These are phyloP conservation scores for Ceratonia siliqua DNA, from an alignment of 306 rosid species.

Conservation along the genomic window DNA sequence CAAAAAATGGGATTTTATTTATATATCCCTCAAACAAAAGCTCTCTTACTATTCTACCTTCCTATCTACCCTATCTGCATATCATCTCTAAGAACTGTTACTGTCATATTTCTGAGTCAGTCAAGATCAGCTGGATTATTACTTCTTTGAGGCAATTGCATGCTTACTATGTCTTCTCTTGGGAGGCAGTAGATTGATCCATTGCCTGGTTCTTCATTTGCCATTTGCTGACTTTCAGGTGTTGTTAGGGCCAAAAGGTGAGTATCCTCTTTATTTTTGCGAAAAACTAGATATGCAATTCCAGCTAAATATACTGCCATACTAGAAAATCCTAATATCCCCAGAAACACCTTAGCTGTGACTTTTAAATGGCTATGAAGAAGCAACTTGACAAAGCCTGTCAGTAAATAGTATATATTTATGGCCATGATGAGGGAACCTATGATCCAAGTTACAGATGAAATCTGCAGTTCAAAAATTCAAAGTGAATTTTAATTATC, in stretches of 20 bases:
- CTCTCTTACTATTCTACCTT: too few relatives aligned
- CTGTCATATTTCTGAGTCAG: slow-evolving; percentile 39
- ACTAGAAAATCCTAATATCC: slow-evolving; percentile 76
- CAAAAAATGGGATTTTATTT: too few relatives aligned
- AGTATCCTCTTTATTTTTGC: slow-evolving; percentile 63
- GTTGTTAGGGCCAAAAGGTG: slow-evolving; percentile 69
- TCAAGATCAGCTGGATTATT: slow-evolving; percentile 44
- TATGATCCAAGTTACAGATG: slow-evolving; percentile 73
- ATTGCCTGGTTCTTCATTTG: slow-evolving; percentile 47
- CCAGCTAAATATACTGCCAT: slow-evolving; percentile 82
- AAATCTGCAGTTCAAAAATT: slow-evolving; percentile 52
- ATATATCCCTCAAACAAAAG: too few relatives aligned
- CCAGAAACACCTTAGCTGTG: slow-evolving; percentile 62
- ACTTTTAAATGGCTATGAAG: slow-evolving; percentile 54
- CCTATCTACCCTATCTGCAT: too few relatives aligned
- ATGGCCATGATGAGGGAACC: slow-evolving; percentile 71
- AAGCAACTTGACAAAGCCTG: slow-evolving; percentile 69
- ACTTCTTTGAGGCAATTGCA: slow-evolving; percentile 90
- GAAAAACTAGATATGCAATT: slow-evolving; percentile 68
- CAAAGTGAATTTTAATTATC: slow-evolving; percentile 6
- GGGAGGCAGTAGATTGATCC: slow-evolving; percentile 48
- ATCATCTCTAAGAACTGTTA: too few relatives aligned
- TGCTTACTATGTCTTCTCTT: slow-evolving; percentile 81
- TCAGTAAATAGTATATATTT: slow-evolving; percentile 71
- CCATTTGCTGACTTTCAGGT: slow-evolving; percentile 57